A percentile compares a stretch with the other conserved stretches of the same genome.
Evolutionary conservation across 352 stramenopile species (phyloP).

Genomic region (Phytophthora crassamura): DNA sequence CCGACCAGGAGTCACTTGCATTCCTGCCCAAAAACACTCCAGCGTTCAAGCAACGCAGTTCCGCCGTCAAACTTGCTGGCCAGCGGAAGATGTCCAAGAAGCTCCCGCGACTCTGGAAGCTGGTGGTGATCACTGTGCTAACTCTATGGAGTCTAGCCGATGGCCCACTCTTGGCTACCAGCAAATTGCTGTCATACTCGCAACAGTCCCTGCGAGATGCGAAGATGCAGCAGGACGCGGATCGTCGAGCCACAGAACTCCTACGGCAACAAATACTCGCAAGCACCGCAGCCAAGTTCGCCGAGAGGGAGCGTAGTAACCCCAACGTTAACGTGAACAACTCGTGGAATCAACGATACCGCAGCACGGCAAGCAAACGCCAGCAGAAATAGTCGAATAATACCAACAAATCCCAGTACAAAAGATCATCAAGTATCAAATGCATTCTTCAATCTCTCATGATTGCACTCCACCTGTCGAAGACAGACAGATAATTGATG

Average conservation of each 20-base stretch:
- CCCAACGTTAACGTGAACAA: slow-evolving; percentile 13
- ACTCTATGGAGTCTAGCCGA: neutral
- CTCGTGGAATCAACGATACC: slow-evolving; percentile 6
- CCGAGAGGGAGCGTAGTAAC: slow-evolving; percentile 13
- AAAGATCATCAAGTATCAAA: neutral
- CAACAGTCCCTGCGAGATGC: slow-evolving; percentile 4
- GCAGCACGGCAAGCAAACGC: neutral
- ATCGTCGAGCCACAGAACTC: slow-evolving; percentile 4
- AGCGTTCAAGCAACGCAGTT: neutral
- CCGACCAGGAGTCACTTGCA: neutral
- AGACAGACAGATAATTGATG: slow-evolving; percentile 42
- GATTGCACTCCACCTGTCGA: slow-evolving; percentile 7
- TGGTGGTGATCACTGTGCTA: neutral
- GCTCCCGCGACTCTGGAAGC: slow-evolving; percentile 2
- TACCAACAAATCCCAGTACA: neutral
- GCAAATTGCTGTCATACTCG: neutral
- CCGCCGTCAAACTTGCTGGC: neutral
- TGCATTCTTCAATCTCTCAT: too few relatives aligned
- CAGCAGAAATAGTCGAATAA: neutral
- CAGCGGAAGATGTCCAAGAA: neutral
- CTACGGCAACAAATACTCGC: slow-evolving; percentile 3
- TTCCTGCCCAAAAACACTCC: neutral
- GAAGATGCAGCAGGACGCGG: slow-evolving; percentile 9
- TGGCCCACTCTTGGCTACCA: neutral
- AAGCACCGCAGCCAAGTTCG: slow-evolving; percentile 1